A percentile compares a stretch with the other conserved stretches of the same genome.
These are phyloP conservation scores for Penicillium sp. DNA, from an alignment of 2,329 filamentous ascomycete genomes.

Conservation along the genomic window DNA sequence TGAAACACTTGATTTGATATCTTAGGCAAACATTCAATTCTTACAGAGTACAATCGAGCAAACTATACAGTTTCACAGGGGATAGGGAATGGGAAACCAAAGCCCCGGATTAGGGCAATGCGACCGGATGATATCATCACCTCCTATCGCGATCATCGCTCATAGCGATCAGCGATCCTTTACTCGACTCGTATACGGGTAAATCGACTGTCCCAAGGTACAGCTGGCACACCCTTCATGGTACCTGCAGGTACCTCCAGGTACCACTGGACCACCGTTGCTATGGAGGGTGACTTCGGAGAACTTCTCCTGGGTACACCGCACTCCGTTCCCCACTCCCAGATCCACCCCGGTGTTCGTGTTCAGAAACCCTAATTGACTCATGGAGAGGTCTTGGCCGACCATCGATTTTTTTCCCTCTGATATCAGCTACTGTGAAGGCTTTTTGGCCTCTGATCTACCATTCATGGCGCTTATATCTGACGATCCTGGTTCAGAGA, in stretches of 20 bases:
- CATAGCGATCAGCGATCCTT: conserved; percentile 2
- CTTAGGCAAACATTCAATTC: no score
- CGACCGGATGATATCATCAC: neutral
- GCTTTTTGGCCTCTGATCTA: neutral
- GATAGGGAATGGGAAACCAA: neutral
- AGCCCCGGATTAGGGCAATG: neutral
- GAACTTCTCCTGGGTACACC: conserved; percentile 3
- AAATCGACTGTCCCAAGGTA: neutral
- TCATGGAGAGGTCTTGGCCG: neutral
- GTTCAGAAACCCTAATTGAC: neutral
- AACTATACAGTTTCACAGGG: neutral
- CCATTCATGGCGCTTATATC: conserved; percentile 19
- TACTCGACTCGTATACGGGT: neutral
- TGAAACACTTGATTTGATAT: neutral
- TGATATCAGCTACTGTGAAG: conserved; percentile 9
- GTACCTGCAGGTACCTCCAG: conserved; percentile 3
- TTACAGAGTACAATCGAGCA: no score
- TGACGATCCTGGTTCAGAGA: conserved; percentile 12
- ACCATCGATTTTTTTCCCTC: neutral
- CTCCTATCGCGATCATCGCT: neutral
- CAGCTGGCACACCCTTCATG: neutral
- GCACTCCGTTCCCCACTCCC: neutral
- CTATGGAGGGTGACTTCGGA: conserved; percentile 4
- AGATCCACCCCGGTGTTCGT: neutral
- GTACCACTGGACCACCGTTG: neutral